Evolutionary conservation across 148 eudicot genomes (phyloP).

Genomic region (Mesembryanthemum crystallinum): DNA sequence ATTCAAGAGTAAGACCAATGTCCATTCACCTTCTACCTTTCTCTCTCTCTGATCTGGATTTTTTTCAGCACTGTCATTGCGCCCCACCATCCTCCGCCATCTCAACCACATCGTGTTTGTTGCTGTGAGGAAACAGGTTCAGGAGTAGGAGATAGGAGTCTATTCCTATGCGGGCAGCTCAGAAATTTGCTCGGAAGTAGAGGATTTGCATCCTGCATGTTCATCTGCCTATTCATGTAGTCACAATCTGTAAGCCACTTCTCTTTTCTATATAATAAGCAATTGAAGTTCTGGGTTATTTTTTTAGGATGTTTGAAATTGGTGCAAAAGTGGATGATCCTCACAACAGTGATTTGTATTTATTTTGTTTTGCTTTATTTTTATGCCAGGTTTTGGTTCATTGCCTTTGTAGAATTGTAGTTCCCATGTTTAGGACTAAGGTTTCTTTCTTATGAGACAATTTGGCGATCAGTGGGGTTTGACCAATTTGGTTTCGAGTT

Average conservation of each 20-base stretch:
- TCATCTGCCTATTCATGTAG: slow-evolving; percentile 54
- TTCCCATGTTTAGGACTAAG: not conserved
- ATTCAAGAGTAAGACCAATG: too few relatives aligned
- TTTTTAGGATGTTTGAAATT: too few relatives aligned
- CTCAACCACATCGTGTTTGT: slow-evolving; percentile 48
- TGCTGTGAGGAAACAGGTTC: slow-evolving; percentile 68
- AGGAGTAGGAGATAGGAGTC: slow-evolving; percentile 73
- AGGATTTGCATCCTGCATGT: slow-evolving; percentile 63
- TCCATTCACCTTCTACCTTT: too few relatives aligned
- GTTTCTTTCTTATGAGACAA: not conserved
- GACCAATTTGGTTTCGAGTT: too few relatives aligned
- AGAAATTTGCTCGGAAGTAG: slow-evolving; percentile 46
- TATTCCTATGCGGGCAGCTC: slow-evolving; percentile 52
- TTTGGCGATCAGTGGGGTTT: too few relatives aligned
- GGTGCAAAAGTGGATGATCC: too few relatives aligned
- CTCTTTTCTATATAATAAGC: too few relatives aligned
- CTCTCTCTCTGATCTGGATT: too few relatives aligned
- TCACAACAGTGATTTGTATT: too few relatives aligned
- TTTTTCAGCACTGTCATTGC: too few relatives aligned
- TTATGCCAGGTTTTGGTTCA: not conserved
- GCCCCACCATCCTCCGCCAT: too few relatives aligned
- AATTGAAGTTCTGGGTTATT: too few relatives aligned
- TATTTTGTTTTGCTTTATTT: not conserved
- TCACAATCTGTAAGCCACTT: slow-evolving; percentile 45
- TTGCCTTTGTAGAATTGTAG: not conserved